Percentiles rank a stretch among this genome's conserved stretches.
Evolutionary conservation across 192 early-diverging fungal species (phyloP).

Genomic region (Podila epigama): DNA sequence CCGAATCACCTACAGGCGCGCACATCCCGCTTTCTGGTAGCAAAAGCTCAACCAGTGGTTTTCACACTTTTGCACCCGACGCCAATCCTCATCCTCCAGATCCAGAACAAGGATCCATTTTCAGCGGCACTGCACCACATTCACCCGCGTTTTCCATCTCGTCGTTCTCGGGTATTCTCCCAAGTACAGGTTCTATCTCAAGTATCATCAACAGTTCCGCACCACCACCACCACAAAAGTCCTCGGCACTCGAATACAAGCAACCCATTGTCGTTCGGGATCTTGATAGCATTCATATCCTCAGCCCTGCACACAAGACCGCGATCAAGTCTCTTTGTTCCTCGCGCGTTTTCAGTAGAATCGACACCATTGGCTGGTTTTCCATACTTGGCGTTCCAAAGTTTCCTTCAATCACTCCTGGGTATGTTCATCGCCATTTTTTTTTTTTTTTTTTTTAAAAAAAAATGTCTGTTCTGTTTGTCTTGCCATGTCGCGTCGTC

Average conservation of each 20-base stretch:
- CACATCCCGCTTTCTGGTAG: neutral
- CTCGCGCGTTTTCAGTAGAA: conserved; percentile 30
- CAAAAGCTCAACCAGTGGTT: conserved; percentile 1
- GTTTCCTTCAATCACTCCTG: conserved; percentile 46
- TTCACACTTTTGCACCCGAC: conserved; percentile 31
- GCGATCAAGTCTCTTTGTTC: conserved; percentile 45
- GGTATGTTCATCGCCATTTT: conserved; percentile 8
- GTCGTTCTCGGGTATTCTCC: conserved; percentile 33
- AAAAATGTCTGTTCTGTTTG: neutral
- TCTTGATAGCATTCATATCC: conserved; percentile 33
- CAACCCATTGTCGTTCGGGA: conserved; percentile 35
- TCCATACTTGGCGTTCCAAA: conserved; percentile 43
- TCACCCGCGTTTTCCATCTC: conserved; percentile 41
- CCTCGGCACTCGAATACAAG: conserved; percentile 29
- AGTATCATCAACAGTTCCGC: conserved; percentile 15
- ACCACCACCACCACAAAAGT: conserved; percentile 15
- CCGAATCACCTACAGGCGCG: conserved; percentile 15
- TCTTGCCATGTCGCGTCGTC: neutral
- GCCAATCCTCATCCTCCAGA: conserved; percentile 7
- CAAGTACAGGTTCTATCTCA: conserved; percentile 27
- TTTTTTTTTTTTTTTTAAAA: neutral
- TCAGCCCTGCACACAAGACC: conserved; percentile 15
- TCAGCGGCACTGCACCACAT: conserved; percentile 5
- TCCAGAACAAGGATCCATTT: conserved; percentile 5
- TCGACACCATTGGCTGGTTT: conserved; percentile 48